Conservation (phyloP, 352 stramenopile species). For the Globisporangium nunn region DNA sequence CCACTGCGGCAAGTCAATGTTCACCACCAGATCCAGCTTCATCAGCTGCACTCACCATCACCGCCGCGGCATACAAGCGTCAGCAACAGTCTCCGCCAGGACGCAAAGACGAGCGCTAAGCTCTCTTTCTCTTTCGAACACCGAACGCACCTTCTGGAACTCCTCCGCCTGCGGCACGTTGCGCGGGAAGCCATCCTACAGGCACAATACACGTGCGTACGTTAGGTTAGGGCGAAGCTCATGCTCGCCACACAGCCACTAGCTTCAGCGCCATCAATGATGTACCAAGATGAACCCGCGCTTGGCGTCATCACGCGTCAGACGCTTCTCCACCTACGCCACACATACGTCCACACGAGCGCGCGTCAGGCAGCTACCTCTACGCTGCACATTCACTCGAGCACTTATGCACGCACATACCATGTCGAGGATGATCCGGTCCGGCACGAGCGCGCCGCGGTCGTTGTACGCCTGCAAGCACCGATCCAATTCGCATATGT, state of each 20-base stretch:
- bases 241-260: not conserved
- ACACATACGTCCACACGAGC: not conserved
- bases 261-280: not conserved
- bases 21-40: conserved; percentile 78
- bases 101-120: too few relatives aligned
- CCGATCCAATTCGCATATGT: not conserved
- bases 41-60: conserved; percentile 22
- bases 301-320: conserved; percentile 63
- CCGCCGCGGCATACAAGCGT: not conserved
- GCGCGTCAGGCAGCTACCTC: not conserved
- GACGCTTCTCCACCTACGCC: conserved; percentile 56
- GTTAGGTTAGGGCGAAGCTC: not conserved
- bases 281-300: conserved; percentile 75
- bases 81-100: too few relatives aligned
- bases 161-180: conserved; percentile 84
- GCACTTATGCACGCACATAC: conserved; percentile 12
- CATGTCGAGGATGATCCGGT: conserved; percentile 88
- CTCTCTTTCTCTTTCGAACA: too few relatives aligned
- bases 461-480: conserved; percentile 71
- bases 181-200: conserved; percentile 80
- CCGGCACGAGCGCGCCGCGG: conserved; percentile 74
- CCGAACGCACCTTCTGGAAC: conserved; percentile 46
- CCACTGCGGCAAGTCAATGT: conserved; percentile 85
- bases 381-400: not conserved
- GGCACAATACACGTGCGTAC: not conserved